A percentile compares a stretch with the other conserved stretches of the same genome.
Evolutionary conservation across 1,139 yeast genomes (phyloP).

Genomic region (Hanseniaspora uvarum): DNA sequence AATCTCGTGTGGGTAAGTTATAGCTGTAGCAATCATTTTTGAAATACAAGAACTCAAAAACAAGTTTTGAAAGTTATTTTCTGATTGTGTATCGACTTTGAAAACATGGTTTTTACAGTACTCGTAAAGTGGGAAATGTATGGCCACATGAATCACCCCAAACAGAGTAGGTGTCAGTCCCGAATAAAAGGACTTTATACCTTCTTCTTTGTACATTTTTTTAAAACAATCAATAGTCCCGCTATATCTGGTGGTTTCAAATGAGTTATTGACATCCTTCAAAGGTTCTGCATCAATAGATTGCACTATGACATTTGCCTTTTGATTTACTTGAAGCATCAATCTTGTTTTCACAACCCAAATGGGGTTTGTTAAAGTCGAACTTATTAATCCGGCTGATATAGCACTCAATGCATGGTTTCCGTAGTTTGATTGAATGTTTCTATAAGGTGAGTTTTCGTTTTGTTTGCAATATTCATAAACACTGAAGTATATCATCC

Average conservation of each 20-base stretch:
- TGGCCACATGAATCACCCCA: constrained; percentile 88
- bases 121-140: constrained; percentile 95
- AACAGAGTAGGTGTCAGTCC: constrained; percentile 85
- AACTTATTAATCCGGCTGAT: constrained; percentile 79
- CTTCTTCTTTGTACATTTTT: constrained; percentile 72
- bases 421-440: constrained; percentile 28
- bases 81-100: constrained; percentile 31
- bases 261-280: constrained; percentile 20
- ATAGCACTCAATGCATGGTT: constrained; percentile 68
- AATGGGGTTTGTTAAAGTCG: constrained; percentile 84
- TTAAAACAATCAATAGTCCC: constrained; percentile 78
- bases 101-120: constrained; percentile 40
- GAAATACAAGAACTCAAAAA: constrained; percentile 69
- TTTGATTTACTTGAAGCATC: constrained; percentile 62
- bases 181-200: constrained; percentile 71
- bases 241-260: constrained; percentile 36
- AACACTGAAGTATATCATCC: constrained; percentile 90
- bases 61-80: constrained; percentile 35
- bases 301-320: constrained; percentile 29
- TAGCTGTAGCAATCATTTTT: constrained; percentile 78
- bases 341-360: constrained; percentile 63
- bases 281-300: constrained; percentile 20
- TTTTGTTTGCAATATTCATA: constrained; percentile 65
- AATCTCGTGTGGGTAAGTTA: constrained; percentile 94
- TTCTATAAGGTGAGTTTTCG: constrained; percentile 24